phyloP scores from a whole-genome alignment of 805 yeast genomes.

The Zygotorulaspora chibaensis region DNA sequence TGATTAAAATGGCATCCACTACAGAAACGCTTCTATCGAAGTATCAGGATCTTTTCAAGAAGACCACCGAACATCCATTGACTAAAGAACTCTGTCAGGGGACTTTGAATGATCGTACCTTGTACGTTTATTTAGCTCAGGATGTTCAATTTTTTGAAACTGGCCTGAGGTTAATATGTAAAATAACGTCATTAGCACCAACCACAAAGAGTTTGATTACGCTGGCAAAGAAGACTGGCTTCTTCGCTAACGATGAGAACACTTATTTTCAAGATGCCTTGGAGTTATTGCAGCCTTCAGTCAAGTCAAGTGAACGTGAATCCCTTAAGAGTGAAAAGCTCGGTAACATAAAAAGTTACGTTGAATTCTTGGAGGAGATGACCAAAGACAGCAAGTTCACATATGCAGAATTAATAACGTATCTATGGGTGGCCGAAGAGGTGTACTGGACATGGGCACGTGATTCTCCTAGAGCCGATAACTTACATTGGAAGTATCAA shows the following conservation, averaged over 20 bases:
- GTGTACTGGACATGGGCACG: constrained; percentile 53
- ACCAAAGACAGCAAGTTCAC: constrained; percentile 25
- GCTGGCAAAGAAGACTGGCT: constrained; percentile 49
- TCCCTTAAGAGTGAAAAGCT: constrained; percentile 13
- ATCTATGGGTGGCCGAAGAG: constrained; percentile 45
- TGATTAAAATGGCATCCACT: constrained; percentile 13
- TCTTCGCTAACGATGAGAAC: constrained; percentile 46
- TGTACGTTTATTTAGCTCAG: constrained; percentile 45
- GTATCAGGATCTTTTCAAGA: constrained; percentile 23
- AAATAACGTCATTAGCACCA: constrained; percentile 43
- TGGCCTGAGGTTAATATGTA: constrained; percentile 43
- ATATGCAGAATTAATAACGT: constrained; percentile 43
- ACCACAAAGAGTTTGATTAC: constrained; percentile 36
- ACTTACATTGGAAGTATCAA: constrained; percentile 43
- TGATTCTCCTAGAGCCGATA: constrained; percentile 28
- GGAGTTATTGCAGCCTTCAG: constrained; percentile 21
- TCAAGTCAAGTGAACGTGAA: constrained; percentile 13
- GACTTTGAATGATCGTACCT: constrained; percentile 38
- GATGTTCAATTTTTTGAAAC: constrained; percentile 46
- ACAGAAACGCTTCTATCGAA: constrained; percentile 27
- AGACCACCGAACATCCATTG: constrained; percentile 39
- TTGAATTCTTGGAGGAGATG: constrained; percentile 35
- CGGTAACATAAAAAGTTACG: constrained; percentile 39
- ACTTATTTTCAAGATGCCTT: constrained; percentile 41
- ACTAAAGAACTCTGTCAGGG: constrained; percentile 47